Conservation (phyloP, 2,329 filamentous ascomycete species). For the Stachybotrys chlorohalonatus region DNA sequence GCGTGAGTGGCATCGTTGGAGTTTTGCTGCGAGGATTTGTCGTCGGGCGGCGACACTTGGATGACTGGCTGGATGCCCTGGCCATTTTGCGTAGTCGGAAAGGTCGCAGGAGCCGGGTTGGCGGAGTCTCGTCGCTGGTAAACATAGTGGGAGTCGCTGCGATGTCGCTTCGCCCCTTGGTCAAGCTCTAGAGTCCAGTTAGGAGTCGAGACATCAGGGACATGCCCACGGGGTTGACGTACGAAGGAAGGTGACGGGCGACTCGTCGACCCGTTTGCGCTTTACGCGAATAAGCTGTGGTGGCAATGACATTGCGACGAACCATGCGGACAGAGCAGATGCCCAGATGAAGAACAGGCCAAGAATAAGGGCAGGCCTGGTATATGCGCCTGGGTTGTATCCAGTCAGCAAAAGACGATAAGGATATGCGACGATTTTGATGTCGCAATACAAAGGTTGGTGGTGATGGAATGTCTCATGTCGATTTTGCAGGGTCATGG, state of each 20-base stretch:
- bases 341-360: too few relatives aligned
- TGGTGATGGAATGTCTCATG: too few relatives aligned
- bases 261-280: slow-evolving; percentile 47
- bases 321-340: not conserved
- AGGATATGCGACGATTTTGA: too few relatives aligned
- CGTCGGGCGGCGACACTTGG: slow-evolving; percentile 34
- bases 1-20: not conserved
- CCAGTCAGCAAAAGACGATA: too few relatives aligned
- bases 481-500: too few relatives aligned
- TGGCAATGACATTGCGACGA: slow-evolving; percentile 41
- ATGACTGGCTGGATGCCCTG: slow-evolving; percentile 32
- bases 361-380: too few relatives aligned
- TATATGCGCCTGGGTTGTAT: too few relatives aligned
- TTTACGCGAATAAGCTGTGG: slow-evolving; percentile 52
- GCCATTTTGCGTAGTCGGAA: slow-evolving; percentile 6
- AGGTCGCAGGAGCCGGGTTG: slow-evolving; percentile 10
- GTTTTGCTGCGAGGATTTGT: slow-evolving; percentile 9
- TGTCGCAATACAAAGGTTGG: too few relatives aligned
- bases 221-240: slow-evolving; percentile 11
- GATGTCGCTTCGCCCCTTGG: slow-evolving; percentile 41
- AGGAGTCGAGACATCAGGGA: too few relatives aligned
- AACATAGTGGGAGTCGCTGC: slow-evolving; percentile 41
- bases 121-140: slow-evolving; percentile 40
- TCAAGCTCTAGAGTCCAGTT: slow-evolving; percentile 35
- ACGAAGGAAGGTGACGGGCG: slow-evolving; percentile 48